Base-by-base conservation (phyloP, 2,329 filamentous ascomycete genomes). In the Neonectria magnoliae region DNA sequence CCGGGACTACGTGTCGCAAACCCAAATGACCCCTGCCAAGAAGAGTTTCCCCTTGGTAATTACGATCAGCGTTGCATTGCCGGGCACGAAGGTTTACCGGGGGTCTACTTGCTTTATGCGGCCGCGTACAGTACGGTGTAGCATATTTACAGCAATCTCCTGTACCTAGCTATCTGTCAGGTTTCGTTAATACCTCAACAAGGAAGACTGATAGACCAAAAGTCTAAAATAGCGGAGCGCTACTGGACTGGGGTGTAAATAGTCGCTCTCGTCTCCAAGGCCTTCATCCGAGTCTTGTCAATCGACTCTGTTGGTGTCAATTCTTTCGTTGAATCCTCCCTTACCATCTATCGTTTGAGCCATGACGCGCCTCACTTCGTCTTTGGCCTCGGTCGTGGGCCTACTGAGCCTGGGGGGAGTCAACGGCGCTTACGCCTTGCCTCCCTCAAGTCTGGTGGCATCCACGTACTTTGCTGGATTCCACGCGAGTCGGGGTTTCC, bases 401-500 rank as follows among this genome's bases (percentile, higher is more conserved):
- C 50, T 68, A 25, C 14, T 70, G 33, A 53, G 62, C 55, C 51
- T 71, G 1, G 31, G 57, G 25, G 14, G 25, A n/a, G 57, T 33
- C 25, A 52, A 18, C 51, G 59, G 11, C 3, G 13, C 47, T 2
- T 25, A 6, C 25, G 5, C 25, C 25, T 1, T 5, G 36, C 36
- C n/a, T 8, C 22, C 41, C 11, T 56, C 57, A 7, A 18, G 29
- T 4, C 60, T 71, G 2, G 69, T 71, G 1, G 65, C 69, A 4
- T 72, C 69, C 1, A 72, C 69, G 9, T 71, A 71, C 25, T 70
- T 71, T 31, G 69, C 69, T 8, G 69, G 69, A 20, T 71, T 71
- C 59, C 69, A 71, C 42, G 51, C 69, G 36, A 61, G 60, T 18
- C 36, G 57, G 50, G 69, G 69, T 16, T 71, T 68, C 42, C 69